Percentiles rank a stretch among this genome's conserved stretches.
Evolutionary conservation across 495 filamentous ascomycete genomes (phyloP).

Genomic region (Penicillium chermesinum): DNA sequence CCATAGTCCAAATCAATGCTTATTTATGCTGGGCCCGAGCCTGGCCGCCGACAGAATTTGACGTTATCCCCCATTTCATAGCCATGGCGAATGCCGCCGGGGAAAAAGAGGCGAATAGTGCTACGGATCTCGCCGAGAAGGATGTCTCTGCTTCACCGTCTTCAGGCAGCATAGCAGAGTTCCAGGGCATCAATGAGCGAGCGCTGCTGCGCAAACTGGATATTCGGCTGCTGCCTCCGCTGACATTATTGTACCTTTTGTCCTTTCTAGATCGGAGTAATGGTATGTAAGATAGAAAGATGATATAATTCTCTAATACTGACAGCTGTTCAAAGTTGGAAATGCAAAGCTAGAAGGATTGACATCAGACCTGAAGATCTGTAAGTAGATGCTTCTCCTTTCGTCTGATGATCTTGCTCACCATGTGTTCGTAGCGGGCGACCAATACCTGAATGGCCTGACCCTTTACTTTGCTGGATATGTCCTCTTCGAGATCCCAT

Average conservation of each 20-base stretch:
- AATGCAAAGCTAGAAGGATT: conserved; percentile 61
- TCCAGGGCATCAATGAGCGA: conserved; percentile 50
- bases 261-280: conserved; percentile 75
- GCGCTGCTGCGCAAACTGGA: conserved; percentile 63
- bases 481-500: conserved; percentile 65
- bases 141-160: conserved; percentile 8
- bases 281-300: conserved; percentile 34
- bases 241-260: conserved; percentile 64
- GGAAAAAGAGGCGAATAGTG: conserved; percentile 5
- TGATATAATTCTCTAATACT: conserved; percentile 7
- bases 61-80: not conserved
- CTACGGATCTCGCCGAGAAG: not conserved
- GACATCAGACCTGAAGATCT: conserved; percentile 58
- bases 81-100: conserved; percentile 10
- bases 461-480: conserved; percentile 77
- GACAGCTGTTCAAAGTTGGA: conserved; percentile 33
- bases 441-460: conserved; percentile 66
- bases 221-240: conserved; percentile 55
- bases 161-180: conserved; percentile 17
- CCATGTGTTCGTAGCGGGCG: conserved; percentile 40
- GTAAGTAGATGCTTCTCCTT: conserved; percentile 12
- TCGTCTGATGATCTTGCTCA: not conserved
- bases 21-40: not conserved
- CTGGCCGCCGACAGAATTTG: too few relatives aligned
- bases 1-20: not conserved